phyloP scores from a whole-genome alignment of 495 filamentous ascomycete genomes.

The Bacidia gigantensis region DNA sequence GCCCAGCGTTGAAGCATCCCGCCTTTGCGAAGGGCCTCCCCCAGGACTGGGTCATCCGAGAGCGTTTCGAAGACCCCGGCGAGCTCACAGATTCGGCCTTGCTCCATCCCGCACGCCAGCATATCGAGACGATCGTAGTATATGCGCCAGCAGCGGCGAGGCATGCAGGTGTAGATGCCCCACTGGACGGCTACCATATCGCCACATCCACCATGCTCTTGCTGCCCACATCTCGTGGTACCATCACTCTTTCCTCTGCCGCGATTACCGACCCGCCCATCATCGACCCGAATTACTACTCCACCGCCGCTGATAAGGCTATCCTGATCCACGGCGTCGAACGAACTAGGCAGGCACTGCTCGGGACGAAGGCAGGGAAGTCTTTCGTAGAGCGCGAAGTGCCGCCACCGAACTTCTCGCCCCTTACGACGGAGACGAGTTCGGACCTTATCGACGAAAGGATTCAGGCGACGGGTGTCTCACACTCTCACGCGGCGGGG shows the following conservation, averaged over 20 bases:
- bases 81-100: not conserved
- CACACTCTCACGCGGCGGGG: conserved; percentile 22
- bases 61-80: not conserved
- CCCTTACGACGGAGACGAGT: not conserved
- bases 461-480: not conserved
- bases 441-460: conserved; percentile 4
- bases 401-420: conserved; percentile 6
- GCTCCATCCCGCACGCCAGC: not conserved
- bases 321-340: conserved; percentile 19
- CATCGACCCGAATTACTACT: conserved; percentile 9
- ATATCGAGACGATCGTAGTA: not conserved
- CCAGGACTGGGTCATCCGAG: conserved; percentile 13
- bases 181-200: conserved; percentile 6
- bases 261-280: not conserved
- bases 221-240: conserved; percentile 9
- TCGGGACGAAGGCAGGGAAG: conserved; percentile 15
- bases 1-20: conserved; percentile 18
- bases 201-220: not conserved
- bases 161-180: not conserved
- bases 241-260: not conserved
- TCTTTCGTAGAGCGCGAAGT: conserved; percentile 19
- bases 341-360: conserved; percentile 4
- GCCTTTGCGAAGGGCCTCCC: conserved; percentile 18
- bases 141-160: not conserved
- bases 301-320: conserved; percentile 20